Evolutionary conservation across 441 rosid genomes (phyloP).

Genomic region (Bruguiera hainesii): DNA sequence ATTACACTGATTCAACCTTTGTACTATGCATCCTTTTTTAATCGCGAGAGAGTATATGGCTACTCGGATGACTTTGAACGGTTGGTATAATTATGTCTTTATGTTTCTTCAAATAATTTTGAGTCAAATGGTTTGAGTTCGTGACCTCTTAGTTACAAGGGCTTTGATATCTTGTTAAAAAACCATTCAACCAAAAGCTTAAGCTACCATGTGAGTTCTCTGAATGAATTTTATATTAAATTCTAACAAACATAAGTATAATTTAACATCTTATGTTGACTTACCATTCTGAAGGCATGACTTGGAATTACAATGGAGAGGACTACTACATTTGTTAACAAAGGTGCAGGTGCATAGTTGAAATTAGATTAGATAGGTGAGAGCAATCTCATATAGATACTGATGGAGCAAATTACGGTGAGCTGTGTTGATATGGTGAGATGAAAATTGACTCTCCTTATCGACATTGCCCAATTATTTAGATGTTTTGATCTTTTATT

Average conservation of each 20-base stretch:
- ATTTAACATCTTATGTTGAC: background rate
- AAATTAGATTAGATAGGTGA: too few species aligned
- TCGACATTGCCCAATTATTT: too few species aligned
- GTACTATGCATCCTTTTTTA: slow-evolving; percentile 60
- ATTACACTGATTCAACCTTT: slow-evolving; percentile 75
- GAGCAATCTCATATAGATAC: too few species aligned
- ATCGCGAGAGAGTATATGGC: slow-evolving; percentile 63
- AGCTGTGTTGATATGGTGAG: too few species aligned
- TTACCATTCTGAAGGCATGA: background rate
- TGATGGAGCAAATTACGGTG: too few species aligned
- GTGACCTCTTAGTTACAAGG: too few species aligned
- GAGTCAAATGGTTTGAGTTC: too few species aligned
- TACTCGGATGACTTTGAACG: slow-evolving; percentile 82
- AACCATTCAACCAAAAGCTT: background rate
- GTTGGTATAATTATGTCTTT: slow-evolving; percentile 32
- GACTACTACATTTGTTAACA: background rate
- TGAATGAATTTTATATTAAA: too few species aligned
- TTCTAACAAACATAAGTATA: too few species aligned
- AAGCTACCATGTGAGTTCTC: background rate
- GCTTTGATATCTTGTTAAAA: background rate
- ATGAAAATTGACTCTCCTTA: too few species aligned
- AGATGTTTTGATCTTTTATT: too few species aligned
- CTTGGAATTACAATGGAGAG: background rate
- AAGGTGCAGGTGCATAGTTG: background rate
- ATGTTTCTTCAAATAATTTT: slow-evolving; percentile 2